These are phyloP conservation scores for Mycosphaerella arachidis DNA, from an alignment of 2,329 filamentous ascomycete genomes.

Conservation along the genomic window DNA sequence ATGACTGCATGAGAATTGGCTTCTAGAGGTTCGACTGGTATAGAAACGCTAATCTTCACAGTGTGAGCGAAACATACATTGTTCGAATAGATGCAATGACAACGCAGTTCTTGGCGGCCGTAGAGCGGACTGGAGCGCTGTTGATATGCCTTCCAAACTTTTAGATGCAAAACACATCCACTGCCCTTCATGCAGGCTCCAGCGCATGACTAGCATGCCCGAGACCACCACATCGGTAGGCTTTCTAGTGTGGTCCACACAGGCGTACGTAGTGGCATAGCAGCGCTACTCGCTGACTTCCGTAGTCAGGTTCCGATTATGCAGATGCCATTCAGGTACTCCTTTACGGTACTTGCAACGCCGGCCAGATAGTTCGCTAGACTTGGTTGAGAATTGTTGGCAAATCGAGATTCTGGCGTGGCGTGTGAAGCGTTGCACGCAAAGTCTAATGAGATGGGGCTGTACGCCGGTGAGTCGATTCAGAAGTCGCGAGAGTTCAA, in stretches of 20 bases:
- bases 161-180: not conserved
- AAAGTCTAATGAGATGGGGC: not conserved
- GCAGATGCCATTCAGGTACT: not conserved
- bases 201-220: not conserved
- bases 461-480: not conserved
- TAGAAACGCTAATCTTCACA: too few relatives aligned
- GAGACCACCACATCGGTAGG: not conserved
- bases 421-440: not conserved
- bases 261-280: not conserved
- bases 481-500: conserved; percentile 1
- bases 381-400: not conserved
- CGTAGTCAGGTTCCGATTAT: not conserved
- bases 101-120: too few relatives aligned
- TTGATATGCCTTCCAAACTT: not conserved
- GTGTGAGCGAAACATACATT: too few relatives aligned
- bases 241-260: not conserved
- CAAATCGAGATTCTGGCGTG: not conserved
- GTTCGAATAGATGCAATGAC: too few relatives aligned
- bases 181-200: not conserved
- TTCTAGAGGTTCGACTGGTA: too few relatives aligned
- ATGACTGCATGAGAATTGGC: too few relatives aligned
- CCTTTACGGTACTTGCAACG: not conserved
- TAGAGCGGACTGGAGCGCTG: not conserved
- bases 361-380: not conserved
- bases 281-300: not conserved